Evolutionary conservation across 73 alveolate genomes (phyloP).

Genomic region (Stentor coeruleus): DNA sequence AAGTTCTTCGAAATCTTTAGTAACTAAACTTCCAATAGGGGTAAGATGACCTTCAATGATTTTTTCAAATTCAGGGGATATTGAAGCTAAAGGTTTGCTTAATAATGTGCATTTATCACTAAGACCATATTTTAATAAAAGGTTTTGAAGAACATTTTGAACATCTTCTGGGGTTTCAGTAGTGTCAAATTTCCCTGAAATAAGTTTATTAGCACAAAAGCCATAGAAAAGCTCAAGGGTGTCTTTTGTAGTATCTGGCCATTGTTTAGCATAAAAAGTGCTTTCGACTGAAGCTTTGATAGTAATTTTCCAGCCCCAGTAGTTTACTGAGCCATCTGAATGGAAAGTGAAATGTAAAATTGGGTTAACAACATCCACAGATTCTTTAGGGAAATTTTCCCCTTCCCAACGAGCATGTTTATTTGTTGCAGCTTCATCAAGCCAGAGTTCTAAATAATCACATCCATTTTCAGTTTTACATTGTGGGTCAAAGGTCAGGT

Average conservation of each 20-base stretch:
- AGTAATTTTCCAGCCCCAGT: constrained; percentile 29
- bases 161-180: neutral
- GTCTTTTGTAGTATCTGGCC: constrained; percentile 9
- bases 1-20: neutral
- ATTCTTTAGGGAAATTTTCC: neutral
- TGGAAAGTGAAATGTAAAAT: neutral
- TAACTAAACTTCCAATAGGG: neutral
- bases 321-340: constrained; percentile 27
- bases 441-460: constrained; percentile 20
- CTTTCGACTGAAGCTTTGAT: constrained; percentile 23
- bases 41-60: neutral
- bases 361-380: neutral
- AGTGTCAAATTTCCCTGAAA: neutral
- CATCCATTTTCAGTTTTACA: constrained; percentile 27
- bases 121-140: constrained; percentile 11
- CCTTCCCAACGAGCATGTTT: constrained; percentile 27
- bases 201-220: neutral
- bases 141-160: neutral
- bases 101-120: neutral
- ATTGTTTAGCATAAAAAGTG: neutral
- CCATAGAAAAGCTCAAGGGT: neutral
- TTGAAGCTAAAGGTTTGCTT: neutral
- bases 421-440: neutral
- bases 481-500: constrained; percentile 24
- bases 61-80: neutral